Conservation (phyloP, 2,329 filamentous ascomycete genomes). For the Diaporthe sp. region DNA sequence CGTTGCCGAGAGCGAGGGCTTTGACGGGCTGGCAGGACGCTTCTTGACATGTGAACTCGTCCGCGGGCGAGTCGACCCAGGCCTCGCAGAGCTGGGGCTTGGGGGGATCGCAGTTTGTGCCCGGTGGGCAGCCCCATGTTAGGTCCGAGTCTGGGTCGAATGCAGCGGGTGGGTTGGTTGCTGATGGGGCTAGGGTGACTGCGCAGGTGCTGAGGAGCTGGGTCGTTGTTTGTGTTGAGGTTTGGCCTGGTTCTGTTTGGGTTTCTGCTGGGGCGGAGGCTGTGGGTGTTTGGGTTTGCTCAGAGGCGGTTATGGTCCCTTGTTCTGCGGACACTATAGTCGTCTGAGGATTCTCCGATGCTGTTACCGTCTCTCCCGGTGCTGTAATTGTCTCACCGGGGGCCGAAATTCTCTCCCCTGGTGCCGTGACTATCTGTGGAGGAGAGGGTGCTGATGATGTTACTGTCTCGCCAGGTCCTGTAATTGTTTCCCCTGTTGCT, state of each 20-base stretch:
- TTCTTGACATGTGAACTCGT: conserved; percentile 58
- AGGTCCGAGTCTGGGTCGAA: conserved; percentile 52
- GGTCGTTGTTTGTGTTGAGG: conserved; percentile 45
- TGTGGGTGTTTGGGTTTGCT: neutral
- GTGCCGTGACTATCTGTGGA: too few species aligned
- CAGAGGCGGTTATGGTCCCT: neutral
- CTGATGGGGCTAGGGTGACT: conserved; percentile 51
- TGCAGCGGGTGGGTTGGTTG: neutral
- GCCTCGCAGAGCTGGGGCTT: conserved; percentile 61
- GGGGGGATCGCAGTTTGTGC: conserved; percentile 62
- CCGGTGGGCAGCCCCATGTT: conserved; percentile 65
- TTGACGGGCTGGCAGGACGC: conserved; percentile 54
- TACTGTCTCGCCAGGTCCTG: too few species aligned
- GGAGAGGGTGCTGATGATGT: too few species aligned
- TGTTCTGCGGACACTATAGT: neutral
- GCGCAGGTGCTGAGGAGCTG: conserved; percentile 54
- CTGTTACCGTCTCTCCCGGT: conserved; percentile 31
- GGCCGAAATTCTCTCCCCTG: too few species aligned
- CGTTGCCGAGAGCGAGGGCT: conserved; percentile 36
- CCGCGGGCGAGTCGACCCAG: conserved; percentile 57
- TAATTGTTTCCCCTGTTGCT: too few species aligned
- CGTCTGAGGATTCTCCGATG: neutral
- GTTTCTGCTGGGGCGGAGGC: neutral
- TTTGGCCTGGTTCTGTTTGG: conserved; percentile 35
- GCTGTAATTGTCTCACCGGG: conserved; percentile 36